A percentile compares a stretch with the other conserved stretches of the same genome.
These are phyloP conservation scores for Sporothrix brunneoviolacea DNA, from an alignment of 2,329 filamentous ascomycete genomes.

Conservation along the genomic window DNA sequence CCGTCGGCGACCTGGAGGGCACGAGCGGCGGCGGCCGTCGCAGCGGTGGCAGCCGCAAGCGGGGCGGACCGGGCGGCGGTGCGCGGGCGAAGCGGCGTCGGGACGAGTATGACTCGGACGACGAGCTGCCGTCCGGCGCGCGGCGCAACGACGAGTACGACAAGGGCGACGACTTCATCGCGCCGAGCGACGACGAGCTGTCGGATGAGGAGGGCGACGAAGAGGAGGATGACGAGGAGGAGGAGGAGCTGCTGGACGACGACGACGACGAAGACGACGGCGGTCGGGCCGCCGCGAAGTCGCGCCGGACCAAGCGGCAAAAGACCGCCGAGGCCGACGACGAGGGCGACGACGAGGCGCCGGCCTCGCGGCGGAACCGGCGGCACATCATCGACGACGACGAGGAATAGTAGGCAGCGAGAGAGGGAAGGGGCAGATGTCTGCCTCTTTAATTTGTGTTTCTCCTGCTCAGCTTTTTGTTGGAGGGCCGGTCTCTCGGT, in stretches of 20 bases:
- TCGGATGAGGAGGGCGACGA: constrained; percentile 53
- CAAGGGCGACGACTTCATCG: constrained; percentile 72
- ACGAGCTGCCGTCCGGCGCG: constrained; percentile 57
- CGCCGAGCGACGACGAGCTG: constrained; percentile 64
- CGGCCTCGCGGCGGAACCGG: constrained; percentile 39
- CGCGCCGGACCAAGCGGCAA: constrained; percentile 42
- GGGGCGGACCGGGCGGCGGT: constrained; percentile 47
- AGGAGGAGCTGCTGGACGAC: constrained; percentile 51
- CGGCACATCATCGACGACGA: constrained; percentile 56
- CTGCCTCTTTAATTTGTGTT: no score
- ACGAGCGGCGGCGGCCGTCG: constrained; percentile 23
- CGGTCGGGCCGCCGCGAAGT: constrained; percentile 47
- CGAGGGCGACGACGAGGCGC: constrained; percentile 41
- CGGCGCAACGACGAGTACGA: constrained; percentile 70
- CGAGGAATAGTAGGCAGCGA: constrained; percentile 28
- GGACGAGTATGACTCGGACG: constrained; percentile 69
- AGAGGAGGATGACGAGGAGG: constrained; percentile 51
- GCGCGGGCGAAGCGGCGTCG: constrained; percentile 47
- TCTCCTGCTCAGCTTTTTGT: no score
- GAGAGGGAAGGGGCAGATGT: neutral
- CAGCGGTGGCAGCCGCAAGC: constrained; percentile 41
- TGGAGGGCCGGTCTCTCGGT: no score
- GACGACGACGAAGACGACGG: constrained; percentile 50
- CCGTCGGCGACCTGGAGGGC: constrained; percentile 62
- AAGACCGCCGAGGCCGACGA: constrained; percentile 45